Evolutionary conservation across 1,139 yeast species (phyloP).

Genomic region (Saccharomyces pastorianus): DNA sequence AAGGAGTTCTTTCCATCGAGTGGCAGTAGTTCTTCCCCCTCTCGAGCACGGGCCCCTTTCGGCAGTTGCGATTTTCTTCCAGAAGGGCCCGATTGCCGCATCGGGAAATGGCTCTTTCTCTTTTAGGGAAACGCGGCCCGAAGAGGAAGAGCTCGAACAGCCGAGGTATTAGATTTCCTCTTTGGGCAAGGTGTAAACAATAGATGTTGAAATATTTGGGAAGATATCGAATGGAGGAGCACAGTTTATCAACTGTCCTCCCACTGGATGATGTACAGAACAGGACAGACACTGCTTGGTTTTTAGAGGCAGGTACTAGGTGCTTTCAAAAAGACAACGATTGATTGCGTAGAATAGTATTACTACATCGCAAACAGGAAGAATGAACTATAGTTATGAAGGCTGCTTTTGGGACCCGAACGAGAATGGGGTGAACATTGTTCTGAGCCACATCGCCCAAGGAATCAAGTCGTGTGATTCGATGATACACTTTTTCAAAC

Average conservation of each 20-base stretch:
- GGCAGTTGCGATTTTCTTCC: not conserved
- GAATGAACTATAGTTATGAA: constrained; percentile 23
- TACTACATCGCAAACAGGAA: not conserved
- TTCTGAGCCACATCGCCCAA: constrained; percentile 23
- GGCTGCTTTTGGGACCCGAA: constrained; percentile 32
- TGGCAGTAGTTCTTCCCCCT: not conserved
- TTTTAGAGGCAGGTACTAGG: not conserved
- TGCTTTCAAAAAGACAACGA: not conserved
- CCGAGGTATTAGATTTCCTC: not conserved
- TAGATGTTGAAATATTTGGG: not conserved
- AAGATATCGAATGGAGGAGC: not conserved
- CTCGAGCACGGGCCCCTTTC: not conserved
- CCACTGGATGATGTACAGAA: not conserved
- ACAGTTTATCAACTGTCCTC: not conserved
- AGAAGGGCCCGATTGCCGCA: not conserved
- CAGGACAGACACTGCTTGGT: not conserved
- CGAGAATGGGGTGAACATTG: constrained; percentile 27
- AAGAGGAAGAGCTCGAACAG: not conserved
- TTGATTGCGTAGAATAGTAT: not conserved
- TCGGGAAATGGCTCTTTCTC: not conserved
- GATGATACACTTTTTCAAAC: constrained; percentile 23
- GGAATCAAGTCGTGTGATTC: constrained; percentile 25
- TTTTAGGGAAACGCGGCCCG: not conserved
- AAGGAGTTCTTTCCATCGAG: not conserved
- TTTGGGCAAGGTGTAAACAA: not conserved